These are phyloP conservation scores for Erythrobasidium hasegawianum DNA, from an alignment of 1,284 basidiomycete species.

Conservation along the genomic window DNA sequence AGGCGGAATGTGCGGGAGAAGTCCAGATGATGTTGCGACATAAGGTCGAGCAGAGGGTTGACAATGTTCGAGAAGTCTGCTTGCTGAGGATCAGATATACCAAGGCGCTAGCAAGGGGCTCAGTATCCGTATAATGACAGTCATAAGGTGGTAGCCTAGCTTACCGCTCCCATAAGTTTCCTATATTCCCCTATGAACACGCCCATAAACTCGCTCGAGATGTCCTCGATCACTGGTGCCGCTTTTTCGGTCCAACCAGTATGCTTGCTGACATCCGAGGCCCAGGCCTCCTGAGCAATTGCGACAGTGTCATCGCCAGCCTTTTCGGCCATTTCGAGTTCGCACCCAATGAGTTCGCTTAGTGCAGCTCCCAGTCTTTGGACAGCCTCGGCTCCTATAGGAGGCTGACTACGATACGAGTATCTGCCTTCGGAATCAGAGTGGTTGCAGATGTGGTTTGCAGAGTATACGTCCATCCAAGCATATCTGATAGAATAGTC, in stretches of 20 bases:
- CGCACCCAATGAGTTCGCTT: conserved; percentile 76
- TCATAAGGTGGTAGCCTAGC: conserved; percentile 35
- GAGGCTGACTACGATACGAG: conserved; percentile 49
- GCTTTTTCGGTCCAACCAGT: conserved; percentile 62
- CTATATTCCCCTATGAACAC: conserved; percentile 62
- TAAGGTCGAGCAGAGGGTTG: conserved; percentile 63
- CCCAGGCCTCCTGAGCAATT: conserved; percentile 61
- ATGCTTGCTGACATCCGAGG: conserved; percentile 56
- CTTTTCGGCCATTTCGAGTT: conserved; percentile 56
- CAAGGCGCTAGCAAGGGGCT: conserved; percentile 56
- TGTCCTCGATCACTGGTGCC: conserved; percentile 53
- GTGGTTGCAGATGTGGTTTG: conserved; percentile 87
- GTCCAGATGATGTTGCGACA: conserved; percentile 69
- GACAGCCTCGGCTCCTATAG: conserved; percentile 65
- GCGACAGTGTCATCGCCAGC: conserved; percentile 45
- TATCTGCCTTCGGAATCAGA: conserved; percentile 82
- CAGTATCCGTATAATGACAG: conserved; percentile 4
- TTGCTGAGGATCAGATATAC: conserved; percentile 57
- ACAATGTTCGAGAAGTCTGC: conserved; percentile 62
- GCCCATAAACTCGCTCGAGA: conserved; percentile 56
- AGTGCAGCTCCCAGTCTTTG: conserved; percentile 69
- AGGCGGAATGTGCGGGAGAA: conserved; percentile 76
- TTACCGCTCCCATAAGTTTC: conserved; percentile 63
- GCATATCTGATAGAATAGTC: conserved; percentile 59
- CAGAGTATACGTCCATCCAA: conserved; percentile 81